A percentile compares a stretch with the other conserved stretches of the same genome.
These are phyloP conservation scores for Gynostemma pentaphyllum DNA, from an alignment of 306 rosid genomes.

Conservation along the genomic window DNA sequence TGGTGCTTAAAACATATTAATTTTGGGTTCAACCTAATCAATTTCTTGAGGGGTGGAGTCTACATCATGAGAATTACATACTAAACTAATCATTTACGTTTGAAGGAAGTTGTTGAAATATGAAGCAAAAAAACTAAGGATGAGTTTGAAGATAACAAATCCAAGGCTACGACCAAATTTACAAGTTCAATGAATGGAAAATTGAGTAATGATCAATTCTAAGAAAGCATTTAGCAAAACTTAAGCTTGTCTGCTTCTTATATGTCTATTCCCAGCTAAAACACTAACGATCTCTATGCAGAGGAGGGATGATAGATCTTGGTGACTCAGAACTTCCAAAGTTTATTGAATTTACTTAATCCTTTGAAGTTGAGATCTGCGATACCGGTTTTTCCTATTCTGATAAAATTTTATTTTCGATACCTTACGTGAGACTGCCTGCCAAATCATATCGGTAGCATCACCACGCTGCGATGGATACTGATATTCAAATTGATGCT, in stretches of 20 bases:
- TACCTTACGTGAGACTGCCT: conserved; percentile 52
- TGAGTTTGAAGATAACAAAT: background rate
- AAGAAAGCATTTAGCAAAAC: background rate
- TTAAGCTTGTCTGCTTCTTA: background rate
- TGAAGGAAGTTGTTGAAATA: too few relatives aligned
- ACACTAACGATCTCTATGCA: background rate
- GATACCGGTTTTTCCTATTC: conserved; percentile 54
- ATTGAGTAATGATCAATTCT: background rate
- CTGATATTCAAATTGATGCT: conserved; percentile 58
- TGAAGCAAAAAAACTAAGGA: background rate
- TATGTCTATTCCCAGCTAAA: background rate
- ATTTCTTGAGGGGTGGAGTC: too few relatives aligned
- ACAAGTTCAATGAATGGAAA: background rate
- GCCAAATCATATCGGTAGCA: conserved; percentile 83
- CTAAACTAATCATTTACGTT: too few relatives aligned
- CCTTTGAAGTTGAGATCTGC: conserved; percentile 37
- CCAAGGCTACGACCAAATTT: background rate
- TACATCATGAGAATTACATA: too few relatives aligned
- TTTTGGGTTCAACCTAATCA: too few relatives aligned
- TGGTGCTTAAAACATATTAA: too few relatives aligned
- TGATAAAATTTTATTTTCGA: conserved; percentile 24
- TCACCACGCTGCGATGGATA: conserved; percentile 60
- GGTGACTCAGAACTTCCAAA: conserved; percentile 10
- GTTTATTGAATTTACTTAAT: conserved; percentile 2
- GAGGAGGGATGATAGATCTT: conserved; percentile 7